Base-by-base conservation (phyloP, 257 asterid species). In the Perilla frutescens region DNA sequence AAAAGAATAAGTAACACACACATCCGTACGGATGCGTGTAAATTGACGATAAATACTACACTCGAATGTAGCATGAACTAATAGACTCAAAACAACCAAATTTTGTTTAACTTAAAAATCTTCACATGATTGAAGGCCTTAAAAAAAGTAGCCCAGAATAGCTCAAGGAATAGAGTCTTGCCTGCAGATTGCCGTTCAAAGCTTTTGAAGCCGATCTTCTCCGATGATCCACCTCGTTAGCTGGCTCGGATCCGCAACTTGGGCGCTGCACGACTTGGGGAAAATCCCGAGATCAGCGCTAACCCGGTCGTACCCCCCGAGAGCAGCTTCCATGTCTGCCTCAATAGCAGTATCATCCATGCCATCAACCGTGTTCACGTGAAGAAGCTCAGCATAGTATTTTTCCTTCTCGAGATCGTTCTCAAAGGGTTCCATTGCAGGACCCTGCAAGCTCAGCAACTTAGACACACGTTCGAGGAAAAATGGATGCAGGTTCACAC, bases 181-280 rank as follows among this genome's bases (percentile, higher is more conserved):
- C 26, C 26, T 36, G 36, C 62, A 50, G 8, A 36, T 58, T 29
- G 14, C 51, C 5, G 6, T 64, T 75, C 47, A 85, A 48, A 83
- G 85, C 73, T 78, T 90, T 75, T 73, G 87, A 53, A 91, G 78
- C 54, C 90, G 84, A 31, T 88, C 90, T 84, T 94, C 96, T 39
- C 99, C 99, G 44, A 91, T 82, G 59, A 94, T 83, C 98, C 97
- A 94, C 70, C 96, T 77, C 5, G 99, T 94, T 68, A 91, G 78
- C 83, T 90, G 99, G 88, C 98, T 91, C 4, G 99, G 96, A 70
- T 94, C 98, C 4, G 73, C 61, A 53, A 92, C 96, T 63, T 85
- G 71, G 63, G 92, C 85, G 41, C 82, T 87, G 81, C 93, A 94
- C 2, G 97, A 85, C 79, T 86, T 90, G 12, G 96, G 96, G 80